A percentile compares a stretch with the other conserved stretches of the same genome.
phyloP scores from a whole-genome alignment of 169 alveolate genomes.

The Plasmodium malariae region DNA sequence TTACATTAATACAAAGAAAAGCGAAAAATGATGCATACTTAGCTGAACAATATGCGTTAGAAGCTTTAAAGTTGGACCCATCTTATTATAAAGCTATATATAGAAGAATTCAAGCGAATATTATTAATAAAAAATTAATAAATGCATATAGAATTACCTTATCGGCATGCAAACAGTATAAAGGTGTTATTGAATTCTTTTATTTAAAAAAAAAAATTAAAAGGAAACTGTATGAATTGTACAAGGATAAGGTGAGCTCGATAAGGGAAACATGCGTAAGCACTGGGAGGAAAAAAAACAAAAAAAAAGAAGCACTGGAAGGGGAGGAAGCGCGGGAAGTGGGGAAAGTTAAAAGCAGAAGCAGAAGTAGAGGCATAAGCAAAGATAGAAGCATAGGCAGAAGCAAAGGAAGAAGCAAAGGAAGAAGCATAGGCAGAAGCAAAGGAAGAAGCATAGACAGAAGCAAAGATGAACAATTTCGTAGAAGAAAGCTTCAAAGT shows the following conservation, averaged over 20 bases:
- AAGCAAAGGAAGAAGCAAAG: not conserved
- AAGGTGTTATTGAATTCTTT: slow-evolving; percentile 22
- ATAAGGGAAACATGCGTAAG: not conserved
- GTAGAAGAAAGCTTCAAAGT: no score
- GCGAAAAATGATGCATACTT: slow-evolving; percentile 48
- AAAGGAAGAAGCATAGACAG: not conserved
- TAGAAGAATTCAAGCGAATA: slow-evolving; percentile 50
- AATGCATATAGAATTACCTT: slow-evolving; percentile 43
- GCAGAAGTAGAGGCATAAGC: no score
- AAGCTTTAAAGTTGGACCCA: slow-evolving; percentile 45
- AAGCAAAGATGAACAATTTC: no score
- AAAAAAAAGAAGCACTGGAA: not conserved
- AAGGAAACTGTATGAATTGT: slow-evolving; percentile 8
- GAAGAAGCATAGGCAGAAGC: not conserved
- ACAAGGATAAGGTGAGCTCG: slow-evolving; percentile 7
- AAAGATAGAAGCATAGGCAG: no score
- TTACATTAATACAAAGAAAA: slow-evolving; percentile 20
- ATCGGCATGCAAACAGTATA: slow-evolving; percentile 20
- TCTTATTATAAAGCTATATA: slow-evolving; percentile 29
- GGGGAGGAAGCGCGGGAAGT: not conserved
- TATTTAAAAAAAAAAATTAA: slow-evolving; percentile 32
- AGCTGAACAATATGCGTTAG: slow-evolving; percentile 33
- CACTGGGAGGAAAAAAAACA: not conserved
- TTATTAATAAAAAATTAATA: slow-evolving; percentile 20
- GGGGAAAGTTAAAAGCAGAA: no score